Evolutionary conservation across 2,329 filamentous ascomycete species (phyloP), one percentile per base, ranked within the genome.

Genomic region (Aspergillus proliferans): DNA sequence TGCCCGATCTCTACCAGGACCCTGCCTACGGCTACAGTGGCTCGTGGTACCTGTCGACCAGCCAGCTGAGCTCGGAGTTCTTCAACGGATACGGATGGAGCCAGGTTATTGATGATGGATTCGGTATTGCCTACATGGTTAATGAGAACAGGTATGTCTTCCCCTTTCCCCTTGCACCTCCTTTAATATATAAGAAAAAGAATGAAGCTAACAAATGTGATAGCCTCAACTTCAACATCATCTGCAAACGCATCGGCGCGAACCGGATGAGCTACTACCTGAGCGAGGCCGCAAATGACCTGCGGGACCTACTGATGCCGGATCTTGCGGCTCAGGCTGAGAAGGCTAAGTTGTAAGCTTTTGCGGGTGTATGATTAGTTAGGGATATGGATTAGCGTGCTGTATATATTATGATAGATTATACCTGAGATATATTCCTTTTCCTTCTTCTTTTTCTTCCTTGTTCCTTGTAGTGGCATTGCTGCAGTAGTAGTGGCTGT

Each of bases 41-140:
- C 64, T 89, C 85, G 12, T 98, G 93, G 93, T 95, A 84, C 73
- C 77, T 98, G 51, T 92, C 86, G 24, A 89, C 85, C 24, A 89
- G 84, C 52, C 94, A 98, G 76, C 76, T 98, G 68, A 93, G 87
- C 72, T 91, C 86, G 30, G 94, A 98, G 76, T 96, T 88, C 78
- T 98, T 97, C 74, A 98, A 98, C 69, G 93, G 94, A 21, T 98
- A 98, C 71, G 93, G 93, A 42, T 98, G 93, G 93, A 93, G 87
- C 66, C 92, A 98, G 76, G 93, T 98, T 46, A 87, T 97, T 48
- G 91, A 97, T 64, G 88, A 86, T 52, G 93, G 93, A 26, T 98
- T 93, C 73, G 93, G 93, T 57, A 95, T 98, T 66, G 93, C 93
- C 36, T 98, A 98, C 70, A 98, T 98, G 93, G 97, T 98, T 70